These are phyloP conservation scores for Ustilago crameri DNA, from an alignment of 1,284 basidiomycete genomes.

Conservation along the genomic window DNA sequence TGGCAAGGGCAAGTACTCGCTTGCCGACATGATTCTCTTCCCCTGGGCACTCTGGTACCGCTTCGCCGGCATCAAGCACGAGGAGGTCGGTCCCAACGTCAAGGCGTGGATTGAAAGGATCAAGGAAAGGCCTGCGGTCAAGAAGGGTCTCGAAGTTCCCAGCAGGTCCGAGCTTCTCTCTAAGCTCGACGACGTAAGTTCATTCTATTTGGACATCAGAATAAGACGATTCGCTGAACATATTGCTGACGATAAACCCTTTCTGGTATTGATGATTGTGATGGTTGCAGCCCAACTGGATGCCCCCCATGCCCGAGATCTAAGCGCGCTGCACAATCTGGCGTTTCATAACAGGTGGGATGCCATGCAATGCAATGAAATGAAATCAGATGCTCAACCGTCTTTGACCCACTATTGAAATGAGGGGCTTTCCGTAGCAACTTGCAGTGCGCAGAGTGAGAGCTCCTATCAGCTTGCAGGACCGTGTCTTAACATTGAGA, in stretches of 20 bases:
- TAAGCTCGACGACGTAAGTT: conserved; percentile 45
- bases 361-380: no score
- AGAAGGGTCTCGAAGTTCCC: conserved; percentile 34
- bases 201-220: no score
- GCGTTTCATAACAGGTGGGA: no score
- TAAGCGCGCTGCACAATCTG: no score
- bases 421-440: no score
- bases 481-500: no score
- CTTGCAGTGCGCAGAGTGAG: no score
- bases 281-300: conserved; percentile 37
- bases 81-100: conserved; percentile 41
- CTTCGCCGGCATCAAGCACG: conserved; percentile 30
- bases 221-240: no score
- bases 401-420: no score
- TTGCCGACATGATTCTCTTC: conserved; percentile 54
- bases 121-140: conserved; percentile 31
- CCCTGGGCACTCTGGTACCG: conserved; percentile 48
- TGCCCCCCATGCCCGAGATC: conserved; percentile 46
- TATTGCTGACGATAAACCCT: no score
- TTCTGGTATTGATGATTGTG: neutral
- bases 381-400: no score
- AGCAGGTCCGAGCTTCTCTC: conserved; percentile 25
- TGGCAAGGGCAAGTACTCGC: conserved; percentile 53
- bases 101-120: conserved; percentile 46
- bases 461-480: no score